Conservation (phyloP, 2,329 filamentous ascomycete species). For the Aureobasidium mangrovei region DNA sequence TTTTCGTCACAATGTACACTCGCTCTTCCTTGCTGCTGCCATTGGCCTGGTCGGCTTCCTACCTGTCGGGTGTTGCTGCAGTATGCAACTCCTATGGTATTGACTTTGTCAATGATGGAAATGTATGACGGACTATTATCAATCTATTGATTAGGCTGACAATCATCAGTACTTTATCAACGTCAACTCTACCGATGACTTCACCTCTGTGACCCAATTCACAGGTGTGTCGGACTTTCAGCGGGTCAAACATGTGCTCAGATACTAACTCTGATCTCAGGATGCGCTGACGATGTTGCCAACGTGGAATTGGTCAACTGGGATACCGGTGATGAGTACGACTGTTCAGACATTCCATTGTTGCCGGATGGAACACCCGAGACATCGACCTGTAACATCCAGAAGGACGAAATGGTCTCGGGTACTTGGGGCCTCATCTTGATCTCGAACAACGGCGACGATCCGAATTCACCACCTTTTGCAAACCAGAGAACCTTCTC, state of each 20-base stretch:
- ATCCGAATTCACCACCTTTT: conserved; percentile 15
- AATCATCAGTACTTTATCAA: conserved; percentile 19
- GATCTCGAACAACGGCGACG: conserved; percentile 18
- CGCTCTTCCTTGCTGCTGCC: conserved; percentile 8
- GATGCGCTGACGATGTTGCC: conserved; percentile 17
- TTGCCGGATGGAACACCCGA: conserved; percentile 13
- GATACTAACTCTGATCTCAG: conserved; percentile 3
- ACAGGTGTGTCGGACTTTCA: not conserved
- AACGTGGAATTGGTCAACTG: conserved; percentile 11
- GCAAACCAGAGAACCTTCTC: conserved; percentile 17
- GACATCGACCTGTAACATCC: conserved; percentile 18
- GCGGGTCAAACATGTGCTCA: not conserved
- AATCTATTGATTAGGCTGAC: not conserved
- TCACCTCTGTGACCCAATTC: conserved; percentile 20
- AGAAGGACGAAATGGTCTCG: conserved; percentile 18
- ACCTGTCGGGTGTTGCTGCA: not conserved
- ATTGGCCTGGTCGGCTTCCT: conserved; percentile 2
- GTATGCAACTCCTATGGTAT: conserved; percentile 18
- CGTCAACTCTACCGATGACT: conserved; percentile 14
- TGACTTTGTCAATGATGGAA: conserved; percentile 19
- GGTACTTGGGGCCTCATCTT: conserved; percentile 17
- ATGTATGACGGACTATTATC: not conserved
- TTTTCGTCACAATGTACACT: conserved; percentile 6
- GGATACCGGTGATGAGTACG: conserved; percentile 16
- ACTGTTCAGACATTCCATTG: conserved; percentile 12